Evolutionary conservation across 768 basidiomycete species (phyloP), one percentile per base, ranked within the genome.

Genomic region (Tulasnella sp.): DNA sequence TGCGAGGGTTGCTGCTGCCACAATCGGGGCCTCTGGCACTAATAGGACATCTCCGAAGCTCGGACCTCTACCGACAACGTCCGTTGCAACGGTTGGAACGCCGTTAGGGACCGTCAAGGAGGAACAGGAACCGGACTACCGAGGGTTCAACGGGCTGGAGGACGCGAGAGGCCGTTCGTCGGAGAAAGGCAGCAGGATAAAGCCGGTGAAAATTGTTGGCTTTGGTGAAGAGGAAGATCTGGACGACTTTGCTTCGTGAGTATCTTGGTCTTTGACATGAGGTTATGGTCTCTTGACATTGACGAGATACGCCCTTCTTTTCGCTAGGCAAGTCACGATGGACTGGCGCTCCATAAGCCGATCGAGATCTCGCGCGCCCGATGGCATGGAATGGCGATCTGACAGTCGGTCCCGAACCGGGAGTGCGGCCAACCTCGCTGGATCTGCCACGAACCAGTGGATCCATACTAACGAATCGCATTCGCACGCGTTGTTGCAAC

Each of bases 281-380:
- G 24, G 3, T 55, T 21, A 32, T 32, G 27, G 53, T 38, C 15
- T 38, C 5, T 38, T 30, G 24, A 26, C 13, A 43, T 29, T 47
- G 24, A 32, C 56, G 49, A 24, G 30, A 62, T 0, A 1, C 65
- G 69, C 27, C 67, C 68, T 2, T 62, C 65, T 10, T 63, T 63
- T 11, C 64, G 64, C 1, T 60, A 58, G n/a, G 58, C 62, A 21
- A 21, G 61, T 54, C n/a, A 78, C 83, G 26, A 96, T 96, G 92
- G 93, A 95, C 68, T 96, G 92, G 93, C 79, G 91, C 51, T 84
- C 88, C 30, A 82, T 66, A 24, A 69, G 68, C 19, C 66, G 69
- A 0, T 72, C 70, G 3, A 54, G 69, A 0, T 70, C 70, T 4
- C 68, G 68, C 11, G 70, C 69, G 10, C 67, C 68, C 15, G 68